phyloP scores from a whole-genome alignment of 1,139 yeast species.

The Yamadazyma epiphylla region DNA sequence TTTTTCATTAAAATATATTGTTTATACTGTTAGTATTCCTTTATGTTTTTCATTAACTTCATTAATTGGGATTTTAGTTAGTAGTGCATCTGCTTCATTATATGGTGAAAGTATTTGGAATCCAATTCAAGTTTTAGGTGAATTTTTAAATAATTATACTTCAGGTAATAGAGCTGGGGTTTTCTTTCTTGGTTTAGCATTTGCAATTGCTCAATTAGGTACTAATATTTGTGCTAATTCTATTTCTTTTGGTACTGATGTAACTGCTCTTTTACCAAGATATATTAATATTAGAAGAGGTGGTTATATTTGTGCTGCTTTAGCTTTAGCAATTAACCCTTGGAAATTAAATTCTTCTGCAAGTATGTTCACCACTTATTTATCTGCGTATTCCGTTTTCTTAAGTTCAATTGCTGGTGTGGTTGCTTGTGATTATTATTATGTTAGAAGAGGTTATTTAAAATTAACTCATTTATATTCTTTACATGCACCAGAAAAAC shows the following conservation, averaged over 20 bases:
- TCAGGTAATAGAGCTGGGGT: constrained; percentile 75
- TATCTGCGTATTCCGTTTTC: constrained; percentile 85
- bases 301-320: constrained; percentile 71
- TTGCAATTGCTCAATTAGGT: constrained; percentile 84
- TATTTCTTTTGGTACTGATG: constrained; percentile 86
- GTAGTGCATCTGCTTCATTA: constrained; percentile 71
- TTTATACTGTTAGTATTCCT: constrained; percentile 63
- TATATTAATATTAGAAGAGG: constrained; percentile 80
- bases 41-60: constrained; percentile 76
- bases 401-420: constrained; percentile 86
- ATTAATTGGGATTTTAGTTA: constrained; percentile 80
- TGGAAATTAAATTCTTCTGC: constrained; percentile 81
- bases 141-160: constrained; percentile 58
- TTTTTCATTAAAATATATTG: constrained; percentile 40
- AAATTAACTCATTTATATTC: constrained; percentile 62
- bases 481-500: constrained; percentile 29
- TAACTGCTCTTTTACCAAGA: constrained; percentile 78
- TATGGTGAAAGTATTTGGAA: constrained; percentile 79
- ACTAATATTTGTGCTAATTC: constrained; percentile 92
- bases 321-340: constrained; percentile 80
- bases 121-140: constrained; percentile 72
- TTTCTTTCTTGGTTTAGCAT: constrained; percentile 71
- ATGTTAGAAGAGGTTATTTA: constrained; percentile 71
- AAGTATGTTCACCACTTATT: constrained; percentile 75
- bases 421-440: constrained; percentile 70